A percentile compares a stretch with the other conserved stretches of the same genome.
Conservation (phyloP, 2,329 filamentous ascomycete genomes). For the Blastomyces silverae region DNA sequence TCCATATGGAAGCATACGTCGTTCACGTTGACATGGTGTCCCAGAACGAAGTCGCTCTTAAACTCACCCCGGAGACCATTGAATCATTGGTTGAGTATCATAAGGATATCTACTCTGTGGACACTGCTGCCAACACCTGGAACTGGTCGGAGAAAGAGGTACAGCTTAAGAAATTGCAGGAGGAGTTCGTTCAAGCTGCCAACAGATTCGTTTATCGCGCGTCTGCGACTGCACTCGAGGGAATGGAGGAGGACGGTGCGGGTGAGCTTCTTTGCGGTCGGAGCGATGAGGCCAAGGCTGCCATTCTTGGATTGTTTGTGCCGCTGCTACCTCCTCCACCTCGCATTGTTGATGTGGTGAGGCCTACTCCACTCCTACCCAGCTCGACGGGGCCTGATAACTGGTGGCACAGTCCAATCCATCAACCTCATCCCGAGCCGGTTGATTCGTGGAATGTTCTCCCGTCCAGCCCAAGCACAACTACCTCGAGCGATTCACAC, state of each 20-base stretch:
- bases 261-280: constrained; percentile 88
- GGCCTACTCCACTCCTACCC: constrained; percentile 75
- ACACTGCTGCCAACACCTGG: constrained; percentile 82
- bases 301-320: constrained; percentile 74
- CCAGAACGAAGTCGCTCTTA: constrained; percentile 95
- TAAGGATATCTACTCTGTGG: constrained; percentile 87
- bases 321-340: constrained; percentile 81
- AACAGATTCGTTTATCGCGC: constrained; percentile 97
- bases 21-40: constrained; percentile 99
- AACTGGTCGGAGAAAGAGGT: constrained; percentile 95
- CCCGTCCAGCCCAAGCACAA: constrained; percentile 75
- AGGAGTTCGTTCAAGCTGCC: constrained; percentile 90
- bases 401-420: constrained; percentile 74
- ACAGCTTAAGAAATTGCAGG: constrained; percentile 94
- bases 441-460: constrained; percentile 88
- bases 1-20: constrained; percentile 94
- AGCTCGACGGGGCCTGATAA: constrained; percentile 66
- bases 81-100: constrained; percentile 90
- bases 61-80: constrained; percentile 91
- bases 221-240: constrained; percentile 80
- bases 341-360: constrained; percentile 80
- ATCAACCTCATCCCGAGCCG: constrained; percentile 59
- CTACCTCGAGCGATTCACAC: constrained; percentile 65
- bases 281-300: constrained; percentile 86
- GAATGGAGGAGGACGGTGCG: constrained; percentile 90